Evolutionary conservation across 1,284 basidiomycete genomes (phyloP).

Genomic region (Sphagnurus paluster): DNA sequence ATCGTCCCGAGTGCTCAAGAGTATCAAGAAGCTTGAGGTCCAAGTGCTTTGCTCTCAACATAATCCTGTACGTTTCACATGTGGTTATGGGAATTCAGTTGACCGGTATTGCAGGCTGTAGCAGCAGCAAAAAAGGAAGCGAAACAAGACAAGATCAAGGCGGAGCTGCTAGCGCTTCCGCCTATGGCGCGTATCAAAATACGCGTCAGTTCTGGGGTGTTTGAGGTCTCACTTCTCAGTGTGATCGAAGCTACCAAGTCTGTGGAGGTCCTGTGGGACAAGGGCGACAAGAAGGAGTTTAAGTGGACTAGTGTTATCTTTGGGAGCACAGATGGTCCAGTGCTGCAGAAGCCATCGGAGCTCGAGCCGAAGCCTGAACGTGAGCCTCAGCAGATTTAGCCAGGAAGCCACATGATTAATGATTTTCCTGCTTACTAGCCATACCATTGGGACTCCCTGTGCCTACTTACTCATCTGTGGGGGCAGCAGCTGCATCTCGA

Average conservation of each 20-base stretch:
- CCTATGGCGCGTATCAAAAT: conserved; percentile 77
- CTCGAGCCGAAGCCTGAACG: conserved; percentile 32
- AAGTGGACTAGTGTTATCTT: conserved; percentile 80
- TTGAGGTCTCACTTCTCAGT: conserved; percentile 74
- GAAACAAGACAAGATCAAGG: conserved; percentile 66
- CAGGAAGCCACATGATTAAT: too few species aligned
- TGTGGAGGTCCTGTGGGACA: conserved; percentile 81
- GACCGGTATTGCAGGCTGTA: conserved; percentile 46
- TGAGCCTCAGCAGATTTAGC: too few species aligned
- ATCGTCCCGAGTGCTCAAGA: conserved; percentile 52
- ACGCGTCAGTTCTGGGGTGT: conserved; percentile 74
- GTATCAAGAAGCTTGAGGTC: conserved; percentile 69
- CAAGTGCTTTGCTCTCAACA: conserved; percentile 79
- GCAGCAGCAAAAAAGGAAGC: conserved; percentile 70
- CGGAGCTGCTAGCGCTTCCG: conserved; percentile 66
- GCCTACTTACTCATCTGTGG: conserved; percentile 35
- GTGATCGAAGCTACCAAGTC: conserved; percentile 67
- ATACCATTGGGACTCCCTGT: conserved; percentile 25
- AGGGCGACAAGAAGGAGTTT: conserved; percentile 66
- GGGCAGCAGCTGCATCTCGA: conserved; percentile 24
- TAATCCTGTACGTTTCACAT: conserved; percentile 66
- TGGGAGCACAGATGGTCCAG: conserved; percentile 55
- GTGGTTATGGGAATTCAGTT: conserved; percentile 6
- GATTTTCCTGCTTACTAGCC: conserved; percentile 12
- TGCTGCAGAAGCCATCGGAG: conserved; percentile 66